Percentiles rank a stretch among this genome's conserved stretches.
Evolutionary conservation across 768 basidiomycete genomes (phyloP).

Genomic region (Trametes gibbosa): DNA sequence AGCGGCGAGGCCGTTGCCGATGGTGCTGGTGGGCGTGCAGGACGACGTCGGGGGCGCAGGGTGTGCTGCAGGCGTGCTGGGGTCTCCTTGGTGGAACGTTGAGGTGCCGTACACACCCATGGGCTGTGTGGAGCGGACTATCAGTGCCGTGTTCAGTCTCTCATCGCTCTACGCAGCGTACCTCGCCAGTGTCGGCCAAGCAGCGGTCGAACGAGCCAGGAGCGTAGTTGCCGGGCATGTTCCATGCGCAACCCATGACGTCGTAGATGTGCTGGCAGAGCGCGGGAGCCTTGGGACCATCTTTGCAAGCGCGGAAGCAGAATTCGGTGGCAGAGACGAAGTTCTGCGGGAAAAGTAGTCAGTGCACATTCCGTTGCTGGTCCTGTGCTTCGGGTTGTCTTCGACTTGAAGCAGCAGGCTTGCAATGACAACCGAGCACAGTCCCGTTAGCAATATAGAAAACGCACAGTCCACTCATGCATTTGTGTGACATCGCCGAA

Average conservation of each 20-base stretch:
- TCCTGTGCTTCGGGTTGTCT: no score
- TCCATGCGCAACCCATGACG: slow-evolving; percentile 58
- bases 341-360: slow-evolving; percentile 39
- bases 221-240: slow-evolving; percentile 52
- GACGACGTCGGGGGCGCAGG: slow-evolving; percentile 56
- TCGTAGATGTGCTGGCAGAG: slow-evolving; percentile 63
- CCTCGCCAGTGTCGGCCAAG: slow-evolving; percentile 49
- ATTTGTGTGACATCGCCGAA: slow-evolving; percentile 58
- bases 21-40: slow-evolving; percentile 52
- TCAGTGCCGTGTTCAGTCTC: not conserved
- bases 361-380: not conserved
- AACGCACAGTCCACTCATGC: slow-evolving; percentile 67
- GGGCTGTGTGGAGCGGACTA: slow-evolving; percentile 34
- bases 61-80: slow-evolving; percentile 53
- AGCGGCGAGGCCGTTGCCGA: slow-evolving; percentile 41
- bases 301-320: slow-evolving; percentile 71
- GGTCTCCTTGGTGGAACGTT: slow-evolving; percentile 64
- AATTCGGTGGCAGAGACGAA: slow-evolving; percentile 59
- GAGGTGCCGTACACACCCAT: slow-evolving; percentile 70
- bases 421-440: no score
- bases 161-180: slow-evolving; percentile 16
- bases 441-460: not conserved
- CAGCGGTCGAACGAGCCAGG: slow-evolving; percentile 44
- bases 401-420: no score
- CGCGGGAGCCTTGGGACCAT: slow-evolving; percentile 45